Evolutionary conservation across 1,284 basidiomycete genomes (phyloP).

Genomic region (Sanguinoderma infundibulare): DNA sequence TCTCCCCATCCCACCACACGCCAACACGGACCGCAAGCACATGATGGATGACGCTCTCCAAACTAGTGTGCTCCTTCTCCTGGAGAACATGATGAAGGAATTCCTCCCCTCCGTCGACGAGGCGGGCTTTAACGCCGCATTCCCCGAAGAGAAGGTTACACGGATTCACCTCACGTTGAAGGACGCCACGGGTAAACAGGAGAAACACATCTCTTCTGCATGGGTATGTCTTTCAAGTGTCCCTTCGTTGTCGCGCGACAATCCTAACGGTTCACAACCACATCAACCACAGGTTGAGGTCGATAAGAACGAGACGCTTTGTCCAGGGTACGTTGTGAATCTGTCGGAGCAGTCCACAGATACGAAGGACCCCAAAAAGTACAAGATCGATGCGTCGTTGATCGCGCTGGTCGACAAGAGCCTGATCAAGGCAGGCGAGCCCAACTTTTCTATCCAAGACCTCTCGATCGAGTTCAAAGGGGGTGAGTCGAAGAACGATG

Average conservation of each 20-base stretch:
- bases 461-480: constrained; percentile 6
- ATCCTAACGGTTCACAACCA: not conserved
- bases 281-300: not conserved
- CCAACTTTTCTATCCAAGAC: not conserved
- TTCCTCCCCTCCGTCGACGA: not conserved
- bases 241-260: not conserved
- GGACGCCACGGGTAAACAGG: not conserved
- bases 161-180: not conserved
- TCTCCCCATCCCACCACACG: not conserved
- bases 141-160: not conserved
- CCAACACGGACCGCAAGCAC: not conserved
- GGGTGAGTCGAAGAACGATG: not conserved
- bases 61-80: not conserved
- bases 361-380: not conserved
- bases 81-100: not conserved
- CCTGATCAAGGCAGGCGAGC: not conserved
- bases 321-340: not conserved
- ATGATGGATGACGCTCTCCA: not conserved
- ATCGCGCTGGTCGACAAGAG: not conserved
- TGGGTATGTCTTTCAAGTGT: not conserved
- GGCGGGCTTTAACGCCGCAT: not conserved
- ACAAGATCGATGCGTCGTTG: not conserved
- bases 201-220: not conserved
- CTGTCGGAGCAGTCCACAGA: not conserved
- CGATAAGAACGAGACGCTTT: not conserved